These are phyloP conservation scores for Leishmania martiniquensis DNA, from an alignment of 208 protist genomes.

Conservation along the genomic window DNA sequence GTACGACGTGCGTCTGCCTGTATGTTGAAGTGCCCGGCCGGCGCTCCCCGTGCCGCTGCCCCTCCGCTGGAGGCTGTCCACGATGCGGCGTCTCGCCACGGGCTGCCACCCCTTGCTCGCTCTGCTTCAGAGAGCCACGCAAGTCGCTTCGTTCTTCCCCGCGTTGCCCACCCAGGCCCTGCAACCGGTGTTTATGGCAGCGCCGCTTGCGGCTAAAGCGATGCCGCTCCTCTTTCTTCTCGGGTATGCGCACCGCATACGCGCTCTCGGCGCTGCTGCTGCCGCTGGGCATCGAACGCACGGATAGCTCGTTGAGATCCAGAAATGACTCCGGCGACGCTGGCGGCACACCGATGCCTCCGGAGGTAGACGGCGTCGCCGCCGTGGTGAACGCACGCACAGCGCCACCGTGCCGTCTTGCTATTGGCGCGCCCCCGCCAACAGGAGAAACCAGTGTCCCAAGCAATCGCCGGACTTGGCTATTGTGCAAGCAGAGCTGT, in stretches of 20 bases:
- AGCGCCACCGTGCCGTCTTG: background rate
- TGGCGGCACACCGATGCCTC: background rate
- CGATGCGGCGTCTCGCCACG: too few species aligned
- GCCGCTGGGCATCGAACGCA: background rate
- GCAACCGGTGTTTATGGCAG: background rate
- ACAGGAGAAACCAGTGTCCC: background rate
- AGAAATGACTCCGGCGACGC: slow-evolving; percentile 3
- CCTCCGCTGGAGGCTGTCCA: background rate
- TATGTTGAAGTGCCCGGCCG: background rate
- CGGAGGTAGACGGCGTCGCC: background rate
- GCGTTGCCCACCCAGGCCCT: background rate
- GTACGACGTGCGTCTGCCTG: background rate
- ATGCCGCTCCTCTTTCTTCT: background rate
- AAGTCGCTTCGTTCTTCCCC: background rate
- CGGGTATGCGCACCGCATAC: background rate
- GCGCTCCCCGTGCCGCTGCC: background rate
- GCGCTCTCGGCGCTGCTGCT: background rate
- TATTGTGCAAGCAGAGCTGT: background rate
- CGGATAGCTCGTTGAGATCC: background rate
- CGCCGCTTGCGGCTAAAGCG: background rate
- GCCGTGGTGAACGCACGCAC: background rate
- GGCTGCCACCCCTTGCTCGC: background rate
- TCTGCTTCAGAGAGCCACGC: background rate
- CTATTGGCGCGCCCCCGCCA: background rate
- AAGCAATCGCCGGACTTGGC: background rate